Percentiles rank a stretch among this genome's conserved stretches.
Evolutionary conservation across 768 basidiomycete genomes (phyloP).

Genomic region (Symmetrospora coprosmae): DNA sequence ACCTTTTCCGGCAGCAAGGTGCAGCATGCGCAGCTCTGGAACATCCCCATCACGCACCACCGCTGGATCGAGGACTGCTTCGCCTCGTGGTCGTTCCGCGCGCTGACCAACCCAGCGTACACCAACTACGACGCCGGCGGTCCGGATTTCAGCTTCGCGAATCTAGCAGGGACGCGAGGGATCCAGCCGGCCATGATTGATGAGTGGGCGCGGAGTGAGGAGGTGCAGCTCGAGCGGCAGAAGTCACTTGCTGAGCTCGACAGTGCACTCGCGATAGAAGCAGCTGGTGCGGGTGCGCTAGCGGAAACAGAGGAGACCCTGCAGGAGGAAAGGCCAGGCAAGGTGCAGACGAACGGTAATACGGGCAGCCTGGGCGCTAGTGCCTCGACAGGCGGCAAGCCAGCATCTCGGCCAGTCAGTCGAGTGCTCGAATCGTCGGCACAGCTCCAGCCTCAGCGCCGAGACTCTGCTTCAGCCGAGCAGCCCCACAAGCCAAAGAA

Average conservation of each 20-base stretch:
- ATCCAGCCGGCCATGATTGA: constrained; percentile 25
- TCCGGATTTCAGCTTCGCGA: constrained; percentile 2
- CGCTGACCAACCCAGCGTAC: neutral
- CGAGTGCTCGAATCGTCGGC: too few species aligned
- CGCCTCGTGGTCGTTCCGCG: constrained; percentile 45
- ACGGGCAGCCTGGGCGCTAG: neutral
- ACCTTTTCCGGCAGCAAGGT: constrained; percentile 53
- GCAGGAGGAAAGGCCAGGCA: neutral
- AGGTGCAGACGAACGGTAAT: neutral
- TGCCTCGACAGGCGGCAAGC: neutral
- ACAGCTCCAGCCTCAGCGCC: too few species aligned
- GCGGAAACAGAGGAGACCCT: neutral
- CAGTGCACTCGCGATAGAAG: neutral
- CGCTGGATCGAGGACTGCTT: constrained; percentile 86
- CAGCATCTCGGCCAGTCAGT: too few species aligned
- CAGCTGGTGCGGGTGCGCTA: neutral
- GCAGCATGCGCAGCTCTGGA: constrained; percentile 60
- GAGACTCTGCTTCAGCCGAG: too few species aligned
- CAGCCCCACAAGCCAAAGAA: too few species aligned
- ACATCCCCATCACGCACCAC: constrained; percentile 75
- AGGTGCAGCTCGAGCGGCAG: constrained; percentile 5
- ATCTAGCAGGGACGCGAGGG: constrained; percentile 14
- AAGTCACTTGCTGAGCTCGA: constrained; percentile 2
- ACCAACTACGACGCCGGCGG: constrained; percentile 21
- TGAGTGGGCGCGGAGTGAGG: constrained; percentile 29